Conservation (phyloP, 1,284 basidiomycete genomes). For the Coriolopsis trogii region DNA sequence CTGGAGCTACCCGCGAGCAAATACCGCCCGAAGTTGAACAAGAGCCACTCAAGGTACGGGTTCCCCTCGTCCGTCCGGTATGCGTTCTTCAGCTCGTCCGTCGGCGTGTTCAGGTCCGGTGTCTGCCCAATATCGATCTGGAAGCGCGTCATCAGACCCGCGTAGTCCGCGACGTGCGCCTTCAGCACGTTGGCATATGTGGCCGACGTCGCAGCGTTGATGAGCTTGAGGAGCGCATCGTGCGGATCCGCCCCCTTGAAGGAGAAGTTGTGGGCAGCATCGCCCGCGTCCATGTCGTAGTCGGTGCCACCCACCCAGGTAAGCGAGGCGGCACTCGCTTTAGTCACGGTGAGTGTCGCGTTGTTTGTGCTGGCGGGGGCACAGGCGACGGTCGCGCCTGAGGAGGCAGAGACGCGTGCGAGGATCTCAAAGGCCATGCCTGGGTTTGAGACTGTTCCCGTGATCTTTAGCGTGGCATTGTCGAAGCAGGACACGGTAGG, state of each 20-base stretch:
- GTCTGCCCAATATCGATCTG: constrained; percentile 61
- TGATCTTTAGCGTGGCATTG: constrained; percentile 55
- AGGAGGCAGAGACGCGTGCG: constrained; percentile 46
- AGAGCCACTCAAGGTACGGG: constrained; percentile 69
- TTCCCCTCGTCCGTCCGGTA: constrained; percentile 62
- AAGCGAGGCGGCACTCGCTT: constrained; percentile 56
- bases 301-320: constrained; percentile 75
- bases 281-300: constrained; percentile 64
- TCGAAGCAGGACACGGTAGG: constrained; percentile 66
- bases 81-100: constrained; percentile 54
- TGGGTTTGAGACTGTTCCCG: constrained; percentile 50
- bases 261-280: constrained; percentile 54
- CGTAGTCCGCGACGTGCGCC: constrained; percentile 55
- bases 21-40: constrained; percentile 77
- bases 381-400: constrained; percentile 38
- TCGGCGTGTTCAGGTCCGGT: constrained; percentile 53
- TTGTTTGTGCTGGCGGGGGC: constrained; percentile 40
- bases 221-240: constrained; percentile 42
- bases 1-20: constrained; percentile 63
- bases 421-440: constrained; percentile 76
- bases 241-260: constrained; percentile 69
- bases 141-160: constrained; percentile 48
- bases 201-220: constrained; percentile 37
- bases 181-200: constrained; percentile 42
- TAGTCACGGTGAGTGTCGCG: constrained; percentile 54